A percentile compares a stretch with the other conserved stretches of the same genome.
Conservation (phyloP, 1,284 basidiomycete genomes). For the Nidula niveotomentosa region DNA sequence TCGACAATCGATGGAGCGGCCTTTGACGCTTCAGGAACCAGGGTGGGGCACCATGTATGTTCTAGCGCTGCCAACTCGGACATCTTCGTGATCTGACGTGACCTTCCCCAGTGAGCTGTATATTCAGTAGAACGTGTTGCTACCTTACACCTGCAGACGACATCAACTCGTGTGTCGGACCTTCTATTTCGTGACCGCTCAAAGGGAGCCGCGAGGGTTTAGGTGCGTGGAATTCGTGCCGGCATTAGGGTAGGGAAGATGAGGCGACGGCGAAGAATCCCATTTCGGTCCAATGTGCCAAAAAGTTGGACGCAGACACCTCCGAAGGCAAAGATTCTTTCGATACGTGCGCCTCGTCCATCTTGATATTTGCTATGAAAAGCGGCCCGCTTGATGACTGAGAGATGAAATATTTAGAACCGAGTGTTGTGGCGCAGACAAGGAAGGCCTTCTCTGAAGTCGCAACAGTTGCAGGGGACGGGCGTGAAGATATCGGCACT, state of each 20-base stretch:
- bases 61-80: not conserved
- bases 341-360: not conserved
- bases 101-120: not conserved
- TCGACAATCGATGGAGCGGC: not conserved
- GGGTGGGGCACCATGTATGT: not conserved
- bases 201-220: not conserved
- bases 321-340: not conserved
- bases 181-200: constrained; percentile 1
- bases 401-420: too few species aligned
- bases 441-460: too few species aligned
- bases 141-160: not conserved
- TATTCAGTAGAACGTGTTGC: not conserved
- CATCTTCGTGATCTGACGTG: not conserved
- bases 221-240: not conserved
- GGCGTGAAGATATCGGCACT: too few species aligned
- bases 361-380: not conserved
- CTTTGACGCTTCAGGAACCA: not conserved
- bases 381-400: too few species aligned
- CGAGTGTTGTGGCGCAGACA: too few species aligned
- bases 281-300: not conserved
- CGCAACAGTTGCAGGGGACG: too few species aligned
- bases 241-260: not conserved
- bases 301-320: not conserved
- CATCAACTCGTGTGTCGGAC: not conserved
- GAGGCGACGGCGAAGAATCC: not conserved